Conservation (phyloP, 495 filamentous ascomycete genomes). For the Daldinia concentrica region DNA sequence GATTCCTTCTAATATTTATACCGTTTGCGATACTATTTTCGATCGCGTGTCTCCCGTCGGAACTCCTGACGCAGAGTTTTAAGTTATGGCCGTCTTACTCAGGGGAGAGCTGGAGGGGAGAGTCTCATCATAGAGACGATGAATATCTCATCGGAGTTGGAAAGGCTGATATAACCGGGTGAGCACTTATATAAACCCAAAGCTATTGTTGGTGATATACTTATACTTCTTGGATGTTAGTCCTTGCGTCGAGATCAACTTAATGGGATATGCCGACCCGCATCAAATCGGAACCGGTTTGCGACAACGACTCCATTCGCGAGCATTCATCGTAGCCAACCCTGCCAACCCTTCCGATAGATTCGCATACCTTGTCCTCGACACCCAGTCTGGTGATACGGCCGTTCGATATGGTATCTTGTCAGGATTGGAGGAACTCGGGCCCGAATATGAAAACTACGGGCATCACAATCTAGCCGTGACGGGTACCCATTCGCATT, state of each 20-base stretch:
- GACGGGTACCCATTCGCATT: conserved; percentile 93
- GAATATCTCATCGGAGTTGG: conserved; percentile 88
- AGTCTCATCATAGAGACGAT: conserved; percentile 46
- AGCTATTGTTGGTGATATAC: conserved; percentile 4
- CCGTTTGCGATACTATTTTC: conserved; percentile 5
- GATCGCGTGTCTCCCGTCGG: conserved; percentile 7
- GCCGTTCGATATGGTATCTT: conserved; percentile 88
- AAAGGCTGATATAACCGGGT: conserved; percentile 95
- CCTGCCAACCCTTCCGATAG: conserved; percentile 70
- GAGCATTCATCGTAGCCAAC: conserved; percentile 88
- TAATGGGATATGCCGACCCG: conserved; percentile 94
- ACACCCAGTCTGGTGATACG: conserved; percentile 91
- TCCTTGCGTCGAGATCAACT: conserved; percentile 88
- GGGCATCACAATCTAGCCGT: conserved; percentile 86
- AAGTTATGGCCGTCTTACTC: conserved; percentile 19
- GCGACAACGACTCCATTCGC: conserved; percentile 87
- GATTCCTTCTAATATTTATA: conserved; percentile 3
- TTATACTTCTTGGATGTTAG: conserved; percentile 48
- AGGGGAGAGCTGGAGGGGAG: conserved; percentile 8
- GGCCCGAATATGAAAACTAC: conserved; percentile 76
- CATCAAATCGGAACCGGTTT: conserved; percentile 87
- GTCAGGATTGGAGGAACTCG: conserved; percentile 71
- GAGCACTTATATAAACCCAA: conserved; percentile 33
- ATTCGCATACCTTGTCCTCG: conserved; percentile 88
- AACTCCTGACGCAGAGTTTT: conserved; percentile 9